These are phyloP conservation scores for Dentipellis sp. DNA, from an alignment of 768 basidiomycete genomes.

Conservation along the genomic window DNA sequence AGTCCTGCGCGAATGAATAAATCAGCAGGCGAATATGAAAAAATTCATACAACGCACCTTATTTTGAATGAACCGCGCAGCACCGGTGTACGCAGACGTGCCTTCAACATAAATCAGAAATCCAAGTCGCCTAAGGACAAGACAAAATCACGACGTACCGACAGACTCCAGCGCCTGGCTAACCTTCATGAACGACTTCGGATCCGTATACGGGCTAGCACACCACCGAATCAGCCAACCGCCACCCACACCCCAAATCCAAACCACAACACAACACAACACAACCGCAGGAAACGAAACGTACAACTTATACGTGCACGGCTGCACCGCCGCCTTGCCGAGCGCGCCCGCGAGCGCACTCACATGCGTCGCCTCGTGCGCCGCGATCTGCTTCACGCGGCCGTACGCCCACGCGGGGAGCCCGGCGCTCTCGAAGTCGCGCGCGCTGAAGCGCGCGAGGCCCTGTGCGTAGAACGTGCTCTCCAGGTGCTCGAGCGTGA, in stretches of 20 bases:
- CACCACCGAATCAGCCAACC: too few species aligned
- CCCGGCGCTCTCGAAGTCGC: constrained; percentile 29
- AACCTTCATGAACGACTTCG: constrained; percentile 28
- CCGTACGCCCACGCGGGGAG: constrained; percentile 28
- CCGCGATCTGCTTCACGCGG: constrained; percentile 26
- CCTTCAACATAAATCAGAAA: not conserved
- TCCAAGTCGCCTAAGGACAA: not conserved
- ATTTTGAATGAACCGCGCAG: constrained; percentile 30
- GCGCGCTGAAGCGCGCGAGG: constrained; percentile 26
- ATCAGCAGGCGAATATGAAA: constrained; percentile 8
- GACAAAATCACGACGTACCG: constrained; percentile 18
- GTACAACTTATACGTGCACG: constrained; percentile 31
- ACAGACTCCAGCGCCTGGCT: constrained; percentile 44
- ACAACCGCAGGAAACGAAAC: constrained; percentile 1
- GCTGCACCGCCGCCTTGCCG: constrained; percentile 26
- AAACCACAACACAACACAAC: too few species aligned
- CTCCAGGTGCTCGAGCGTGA: constrained; percentile 30
- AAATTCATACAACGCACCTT: constrained; percentile 15
- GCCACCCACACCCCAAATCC: too few species aligned
- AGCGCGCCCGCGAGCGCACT: constrained; percentile 24
- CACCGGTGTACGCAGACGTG: constrained; percentile 53
- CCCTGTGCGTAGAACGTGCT: constrained; percentile 24
- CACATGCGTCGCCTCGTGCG: constrained; percentile 35
- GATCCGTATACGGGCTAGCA: constrained; percentile 26
- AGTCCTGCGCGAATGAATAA: constrained; percentile 1